Evolutionary conservation across 345 rosid species (phyloP), one percentile per base, ranked within the genome.

Genomic region (Bretschneidera sinensis): DNA sequence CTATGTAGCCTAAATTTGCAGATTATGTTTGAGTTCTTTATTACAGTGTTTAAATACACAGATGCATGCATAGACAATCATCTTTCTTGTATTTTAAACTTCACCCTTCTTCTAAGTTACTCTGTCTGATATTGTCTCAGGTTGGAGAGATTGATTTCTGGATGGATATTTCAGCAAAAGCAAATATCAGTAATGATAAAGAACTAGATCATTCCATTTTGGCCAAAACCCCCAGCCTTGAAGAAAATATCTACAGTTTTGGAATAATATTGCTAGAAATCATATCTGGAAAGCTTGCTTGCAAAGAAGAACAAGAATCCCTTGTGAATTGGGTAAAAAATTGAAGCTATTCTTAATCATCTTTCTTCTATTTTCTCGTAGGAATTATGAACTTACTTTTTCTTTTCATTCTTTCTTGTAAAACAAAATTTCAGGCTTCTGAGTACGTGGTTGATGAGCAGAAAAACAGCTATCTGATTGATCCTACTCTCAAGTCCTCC

Each of bases 261-360:
- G 96, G 99, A 0, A 69, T 80, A 33, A 71, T 94, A 21, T 69
- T 94, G 73, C 71, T 84, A 2, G 96, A 90, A 68, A 66, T 88
- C 73, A 58, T 94, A 71, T 84, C 95, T 0, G 95, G 92, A 7
- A 84, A 83, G 76, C 76, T 85, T 61, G 90, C 90, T 0, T 69
- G 64, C 43, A 33, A 78, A 0, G 56, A 62, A 48, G 84, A 70
- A 50, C 61, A 71, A 1, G 77, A 65, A 23, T 68, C 61, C 24
- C 62, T 79, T 21, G 73, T 55, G 6, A 78, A 83, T 57, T 83
- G 89, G 48, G 48, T 67, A 62, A 60, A 66, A n/a, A 24, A 72
- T 51, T 6, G 65, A 28, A 28, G 8, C 33, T 28, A 28, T 28
- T 2, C 8, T 28, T 8, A 28, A 28, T 28, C 3, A 28, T 28